Base-by-base conservation (phyloP, 73 alveolate species). In the Breviolum minutum region DNA sequence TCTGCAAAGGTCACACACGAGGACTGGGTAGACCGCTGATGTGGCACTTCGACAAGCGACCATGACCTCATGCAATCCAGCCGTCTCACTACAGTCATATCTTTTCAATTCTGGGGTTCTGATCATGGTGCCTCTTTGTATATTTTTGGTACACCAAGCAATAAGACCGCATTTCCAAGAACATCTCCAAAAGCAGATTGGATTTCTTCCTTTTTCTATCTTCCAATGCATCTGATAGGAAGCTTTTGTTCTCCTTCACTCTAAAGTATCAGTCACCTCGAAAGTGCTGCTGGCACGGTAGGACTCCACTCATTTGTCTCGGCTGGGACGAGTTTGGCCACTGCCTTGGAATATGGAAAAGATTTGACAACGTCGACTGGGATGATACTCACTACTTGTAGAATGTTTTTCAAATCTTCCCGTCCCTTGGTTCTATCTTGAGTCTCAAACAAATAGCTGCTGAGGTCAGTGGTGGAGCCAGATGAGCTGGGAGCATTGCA, bases 391-490 rank as follows among this genome's bases (percentile, higher is more conserved):
- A 40, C 54, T 40, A 2, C 54, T 40, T 40, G 54, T 11, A 54
- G 74, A 66, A 11, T 66, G 74, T 66, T 66, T 13, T 66, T 66
- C 74, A 66, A 13, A 11, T 11, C 17, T 66, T 66, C 24, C 24
- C 17, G 74, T 66, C 17, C 74, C n/a, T n/a, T n/a, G n/a, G n/a
- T n/a, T n/a, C n/a, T n/a, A n/a, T n/a, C n/a, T n/a, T n/a, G 24
- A 66, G 11, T 66, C 74, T 66, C 24, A 17, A 66, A 11, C 17
- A 17, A 17, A 66, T 66, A 13, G 17, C 48, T 8, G 54, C 68
- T 27, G 61, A 84, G 97, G 97, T 93, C 98, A 8, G 98, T 93
- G 83, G 98, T 93, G 81, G 98, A 93, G 92, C 98, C 98, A 10
- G 98, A 93, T 32, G 98, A 93, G 54, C 82, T 93, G 20, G 98